phyloP scores from a whole-genome alignment of 2,329 filamentous ascomycete species.

The Ascochyta koolunga region DNA sequence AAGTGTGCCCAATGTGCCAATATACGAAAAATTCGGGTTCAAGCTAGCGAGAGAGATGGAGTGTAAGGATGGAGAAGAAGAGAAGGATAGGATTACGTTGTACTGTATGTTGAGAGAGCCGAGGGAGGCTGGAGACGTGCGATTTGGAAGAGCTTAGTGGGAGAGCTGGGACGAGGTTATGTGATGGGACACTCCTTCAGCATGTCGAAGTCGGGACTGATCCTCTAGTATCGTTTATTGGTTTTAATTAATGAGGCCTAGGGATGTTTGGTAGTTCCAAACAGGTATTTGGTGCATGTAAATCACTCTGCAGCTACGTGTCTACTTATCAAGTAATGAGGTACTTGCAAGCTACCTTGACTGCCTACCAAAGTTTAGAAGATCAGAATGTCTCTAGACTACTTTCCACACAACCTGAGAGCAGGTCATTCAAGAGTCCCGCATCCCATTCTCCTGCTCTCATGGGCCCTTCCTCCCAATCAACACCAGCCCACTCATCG shows the following conservation, averaged over 20 bases:
- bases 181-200: not conserved
- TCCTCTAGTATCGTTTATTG: too few relatives aligned
- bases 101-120: slow-evolving; percentile 54
- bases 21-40: slow-evolving; percentile 74
- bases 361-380: too few relatives aligned
- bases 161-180: not conserved
- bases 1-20: slow-evolving; percentile 70
- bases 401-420: too few relatives aligned
- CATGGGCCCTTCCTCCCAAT: slow-evolving; percentile 33
- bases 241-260: too few relatives aligned
- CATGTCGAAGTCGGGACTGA: not conserved
- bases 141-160: slow-evolving; percentile 7
- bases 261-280: too few relatives aligned
- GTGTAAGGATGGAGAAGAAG: slow-evolving; percentile 67
- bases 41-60: slow-evolving; percentile 67
- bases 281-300: too few relatives aligned
- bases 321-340: too few relatives aligned
- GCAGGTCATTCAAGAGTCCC: slow-evolving; percentile 1
- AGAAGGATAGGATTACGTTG: slow-evolving; percentile 48
- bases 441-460: slow-evolving; percentile 30
- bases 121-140: slow-evolving; percentile 1
- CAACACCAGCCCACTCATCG: slow-evolving; percentile 33
- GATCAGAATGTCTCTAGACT: too few relatives aligned
- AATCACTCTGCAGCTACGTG: too few relatives aligned
- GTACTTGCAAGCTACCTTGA: too few relatives aligned